Evolutionary conservation across 305 asterid species (phyloP), one percentile per base, ranked within the genome.

Genomic region (Fraxinus xanthoxyloides): DNA sequence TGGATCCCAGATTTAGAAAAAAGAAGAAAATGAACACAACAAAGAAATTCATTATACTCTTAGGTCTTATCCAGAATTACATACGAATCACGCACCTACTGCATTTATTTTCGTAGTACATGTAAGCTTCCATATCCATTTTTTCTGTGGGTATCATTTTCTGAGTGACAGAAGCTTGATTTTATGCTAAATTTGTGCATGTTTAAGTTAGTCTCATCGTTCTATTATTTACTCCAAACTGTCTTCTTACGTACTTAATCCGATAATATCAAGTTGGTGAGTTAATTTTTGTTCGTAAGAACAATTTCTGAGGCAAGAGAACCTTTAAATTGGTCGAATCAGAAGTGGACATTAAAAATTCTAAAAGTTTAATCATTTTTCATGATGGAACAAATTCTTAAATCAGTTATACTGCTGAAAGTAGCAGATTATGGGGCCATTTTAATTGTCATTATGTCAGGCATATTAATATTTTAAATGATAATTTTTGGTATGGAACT

Each of bases 401-500:
- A 79, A 35, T 56, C 30, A 15, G 67, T 79, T 12, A n/a, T 65
- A n/a, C 26, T 51, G 76, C 77, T 15, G 78, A 73, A 74, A 24
- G 72, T 51, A 3, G 30, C 17, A 73, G n/a, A 28, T 23, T 61
- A 28, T 24, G 48, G 77, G 72, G 77, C n/a, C 10, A 26, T 65
- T 79, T 67, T 67, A 67, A 2, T 76, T 54, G 56, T 36, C 38
- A 46, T 32, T 36, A 35, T 78, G 51, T 61, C 67, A 24, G 31
- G 26, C 35, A 75, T 35, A 23, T 31, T 6, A n/a, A n/a, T 82
- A 21, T 72, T 40, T 56, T 46, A 38, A 70, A 28, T 17, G n/a
- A 31, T 7, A 15, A 5, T 46, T 72, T 74, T 72, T 28, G 84
- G 82, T 65, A 28, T 43, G 75, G 74, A 75, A 78, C n/a, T 36